Evolutionary conservation across 495 filamentous ascomycete species (phyloP).

Genomic region (Penicillium coffeae): DNA sequence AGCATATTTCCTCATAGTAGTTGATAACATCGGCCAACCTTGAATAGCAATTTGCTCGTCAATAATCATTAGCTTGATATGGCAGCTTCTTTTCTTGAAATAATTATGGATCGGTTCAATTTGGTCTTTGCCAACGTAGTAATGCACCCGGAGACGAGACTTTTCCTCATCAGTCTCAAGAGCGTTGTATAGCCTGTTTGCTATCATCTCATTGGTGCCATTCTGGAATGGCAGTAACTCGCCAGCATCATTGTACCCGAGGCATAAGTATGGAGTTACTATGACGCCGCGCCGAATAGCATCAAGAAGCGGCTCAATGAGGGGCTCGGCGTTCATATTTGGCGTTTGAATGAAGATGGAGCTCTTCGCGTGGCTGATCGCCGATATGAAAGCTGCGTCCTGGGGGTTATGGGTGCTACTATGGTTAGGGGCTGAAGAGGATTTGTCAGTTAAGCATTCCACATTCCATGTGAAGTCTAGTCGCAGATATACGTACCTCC

Average conservation of each 20-base stretch:
- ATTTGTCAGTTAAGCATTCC: not conserved
- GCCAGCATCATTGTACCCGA: conserved; percentile 76
- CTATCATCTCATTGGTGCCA: conserved; percentile 70
- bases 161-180: conserved; percentile 44
- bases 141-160: conserved; percentile 51
- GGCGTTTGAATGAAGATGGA: conserved; percentile 72
- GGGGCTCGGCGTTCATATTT: conserved; percentile 67
- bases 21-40: conserved; percentile 16
- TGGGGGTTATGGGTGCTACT: conserved; percentile 60
- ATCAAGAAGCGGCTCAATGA: conserved; percentile 56
- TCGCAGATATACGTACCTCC: conserved; percentile 38
- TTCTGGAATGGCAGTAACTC: conserved; percentile 72
- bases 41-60: conserved; percentile 65
- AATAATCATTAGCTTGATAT: conserved; percentile 72
- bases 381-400: conserved; percentile 67
- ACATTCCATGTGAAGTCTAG: not conserved
- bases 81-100: conserved; percentile 62
- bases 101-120: conserved; percentile 56
- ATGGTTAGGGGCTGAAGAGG: conserved; percentile 48
- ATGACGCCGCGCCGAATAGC: conserved; percentile 63
- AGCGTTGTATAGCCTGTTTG: conserved; percentile 51
- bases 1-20: not conserved
- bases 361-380: conserved; percentile 56
- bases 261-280: conserved; percentile 65
- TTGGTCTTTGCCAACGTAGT: conserved; percentile 73